These are phyloP conservation scores for Podospora comata DNA, from an alignment of 495 filamentous ascomycete genomes.

Conservation along the genomic window DNA sequence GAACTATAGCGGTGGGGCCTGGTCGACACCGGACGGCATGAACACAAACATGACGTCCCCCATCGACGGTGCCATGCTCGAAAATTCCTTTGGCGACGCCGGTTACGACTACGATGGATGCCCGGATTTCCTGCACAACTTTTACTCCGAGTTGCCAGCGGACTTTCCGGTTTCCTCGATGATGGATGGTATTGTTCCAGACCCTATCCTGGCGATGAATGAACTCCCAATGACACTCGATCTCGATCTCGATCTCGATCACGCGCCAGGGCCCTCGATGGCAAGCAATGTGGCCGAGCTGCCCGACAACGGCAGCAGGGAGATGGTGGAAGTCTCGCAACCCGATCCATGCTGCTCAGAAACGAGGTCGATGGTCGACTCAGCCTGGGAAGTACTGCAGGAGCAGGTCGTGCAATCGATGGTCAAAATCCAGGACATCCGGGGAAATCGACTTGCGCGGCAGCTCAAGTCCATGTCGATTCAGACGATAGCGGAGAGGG, in stretches of 20 bases:
- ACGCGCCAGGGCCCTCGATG: conserved; percentile 35
- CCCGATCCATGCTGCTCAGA: conserved; percentile 31
- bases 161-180: conserved; percentile 24
- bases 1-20: conserved; percentile 32
- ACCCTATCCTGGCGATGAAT: conserved; percentile 31
- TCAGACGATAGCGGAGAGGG: conserved; percentile 34
- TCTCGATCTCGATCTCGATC: conserved; percentile 19
- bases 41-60: conserved; percentile 36
- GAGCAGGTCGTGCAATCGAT: conserved; percentile 41
- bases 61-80: conserved; percentile 24
- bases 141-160: conserved; percentile 40
- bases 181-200: conserved; percentile 19
- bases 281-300: conserved; percentile 28
- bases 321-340: conserved; percentile 19
- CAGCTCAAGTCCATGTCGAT: conserved; percentile 38
- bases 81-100: conserved; percentile 26
- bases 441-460: conserved; percentile 37
- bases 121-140: conserved; percentile 22
- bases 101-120: conserved; percentile 14
- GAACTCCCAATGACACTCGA: conserved; percentile 27
- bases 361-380: conserved; percentile 38
- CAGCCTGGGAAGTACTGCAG: conserved; percentile 42
- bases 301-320: conserved; percentile 16
- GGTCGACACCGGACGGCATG: conserved; percentile 33
- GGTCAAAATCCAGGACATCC: conserved; percentile 35